These are phyloP conservation scores for Xanthoconium separans DNA, from an alignment of 1,284 basidiomycete species.

Conservation along the genomic window DNA sequence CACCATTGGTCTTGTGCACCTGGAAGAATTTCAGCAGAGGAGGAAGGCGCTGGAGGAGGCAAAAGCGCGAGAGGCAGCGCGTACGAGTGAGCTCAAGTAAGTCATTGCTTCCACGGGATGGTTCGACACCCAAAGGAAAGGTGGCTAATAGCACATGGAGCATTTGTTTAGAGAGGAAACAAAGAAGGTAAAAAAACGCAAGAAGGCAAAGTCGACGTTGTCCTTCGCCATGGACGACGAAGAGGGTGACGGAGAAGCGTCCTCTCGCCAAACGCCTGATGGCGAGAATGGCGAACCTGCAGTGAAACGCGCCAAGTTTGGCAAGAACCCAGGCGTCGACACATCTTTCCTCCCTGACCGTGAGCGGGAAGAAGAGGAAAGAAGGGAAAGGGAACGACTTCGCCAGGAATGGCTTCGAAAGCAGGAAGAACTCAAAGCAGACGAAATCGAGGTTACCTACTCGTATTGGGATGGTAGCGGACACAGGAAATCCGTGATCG, in stretches of 20 bases:
- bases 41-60: conserved; percentile 91
- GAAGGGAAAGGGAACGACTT: conserved; percentile 84
- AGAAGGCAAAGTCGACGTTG: conserved; percentile 75
- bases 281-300: conserved; percentile 42
- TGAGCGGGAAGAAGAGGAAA: conserved; percentile 91
- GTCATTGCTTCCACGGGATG: conserved; percentile 27
- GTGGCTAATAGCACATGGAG: conserved; percentile 75
- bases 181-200: conserved; percentile 89
- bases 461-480: conserved; percentile 99
- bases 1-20: conserved; percentile 90
- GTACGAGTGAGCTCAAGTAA: conserved; percentile 82
- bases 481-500: conserved; percentile 89
- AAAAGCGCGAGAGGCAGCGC: conserved; percentile 86
- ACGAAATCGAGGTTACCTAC: conserved; percentile 91
- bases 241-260: conserved; percentile 42
- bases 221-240: conserved; percentile 90
- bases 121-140: conserved; percentile 18
- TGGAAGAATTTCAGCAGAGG: conserved; percentile 91
- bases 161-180: conserved; percentile 80
- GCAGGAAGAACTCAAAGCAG: conserved; percentile 87
- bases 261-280: conserved; percentile 38
- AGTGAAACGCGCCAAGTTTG: conserved; percentile 74
- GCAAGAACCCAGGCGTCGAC: conserved; percentile 96
- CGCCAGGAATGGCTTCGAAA: conserved; percentile 88
- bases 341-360: conserved; percentile 98